A percentile compares a stretch with the other conserved stretches of the same genome.
Conservation (phyloP, 495 filamentous ascomycete species). For the Friedmanniomyces simplex region DNA sequence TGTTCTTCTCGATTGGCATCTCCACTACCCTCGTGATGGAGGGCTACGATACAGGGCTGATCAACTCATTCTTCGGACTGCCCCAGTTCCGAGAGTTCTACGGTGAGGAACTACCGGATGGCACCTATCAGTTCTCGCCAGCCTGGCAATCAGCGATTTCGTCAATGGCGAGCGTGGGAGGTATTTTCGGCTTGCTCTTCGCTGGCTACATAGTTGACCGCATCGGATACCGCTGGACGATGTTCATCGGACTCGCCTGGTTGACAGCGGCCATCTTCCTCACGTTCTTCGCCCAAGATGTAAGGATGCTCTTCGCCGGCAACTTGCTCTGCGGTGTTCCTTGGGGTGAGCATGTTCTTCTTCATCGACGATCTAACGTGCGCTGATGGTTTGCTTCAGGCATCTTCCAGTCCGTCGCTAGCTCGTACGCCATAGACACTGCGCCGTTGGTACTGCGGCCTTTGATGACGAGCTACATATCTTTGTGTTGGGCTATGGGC, state of each 20-base stretch:
- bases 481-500: slow-evolving; percentile 53
- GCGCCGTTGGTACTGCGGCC: slow-evolving; percentile 61
- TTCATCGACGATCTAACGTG: too few species aligned
- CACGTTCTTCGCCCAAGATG: slow-evolving; percentile 25
- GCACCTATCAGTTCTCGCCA: slow-evolving; percentile 41
- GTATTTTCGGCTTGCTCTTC: slow-evolving; percentile 51
- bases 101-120: slow-evolving; percentile 1
- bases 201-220: slow-evolving; percentile 26
- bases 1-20: slow-evolving; percentile 28
- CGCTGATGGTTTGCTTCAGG: not conserved
- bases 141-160: slow-evolving; percentile 67
- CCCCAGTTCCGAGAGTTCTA: slow-evolving; percentile 24
- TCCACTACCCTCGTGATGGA: slow-evolving; percentile 37
- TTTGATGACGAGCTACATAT: slow-evolving; percentile 51
- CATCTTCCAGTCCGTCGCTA: slow-evolving; percentile 22
- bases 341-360: slow-evolving; percentile 44
- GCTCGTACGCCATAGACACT: slow-evolving; percentile 29
- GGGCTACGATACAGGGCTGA: slow-evolving; percentile 33
- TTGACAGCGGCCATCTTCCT: slow-evolving; percentile 28
- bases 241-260: slow-evolving; percentile 20
- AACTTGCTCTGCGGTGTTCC: slow-evolving; percentile 68
- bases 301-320: slow-evolving; percentile 22
- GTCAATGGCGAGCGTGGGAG: slow-evolving; percentile 52
- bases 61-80: slow-evolving; percentile 31
- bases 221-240: slow-evolving; percentile 25